A percentile compares a stretch with the other conserved stretches of the same genome.
Evolutionary conservation across 1,139 yeast genomes (phyloP).

Genomic region (Blastobotrys persicus): DNA sequence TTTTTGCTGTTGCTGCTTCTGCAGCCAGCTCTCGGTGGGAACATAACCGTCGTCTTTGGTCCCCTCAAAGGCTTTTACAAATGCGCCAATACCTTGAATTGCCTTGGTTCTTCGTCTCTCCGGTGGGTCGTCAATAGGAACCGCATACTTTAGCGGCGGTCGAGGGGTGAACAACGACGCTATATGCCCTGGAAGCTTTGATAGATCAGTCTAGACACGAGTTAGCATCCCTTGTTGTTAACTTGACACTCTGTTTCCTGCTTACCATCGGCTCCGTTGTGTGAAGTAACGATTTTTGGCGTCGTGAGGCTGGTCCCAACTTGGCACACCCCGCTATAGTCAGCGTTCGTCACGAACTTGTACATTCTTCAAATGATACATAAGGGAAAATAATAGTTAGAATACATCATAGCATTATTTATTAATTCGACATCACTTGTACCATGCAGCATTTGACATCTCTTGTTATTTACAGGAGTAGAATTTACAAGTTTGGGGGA

Average conservation of each 20-base stretch:
- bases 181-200: constrained; percentile 62
- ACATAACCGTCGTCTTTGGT: constrained; percentile 38
- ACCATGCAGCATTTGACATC: too few species aligned
- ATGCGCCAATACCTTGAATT: constrained; percentile 52
- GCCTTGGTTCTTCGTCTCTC: constrained; percentile 49
- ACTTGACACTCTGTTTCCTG: neutral
- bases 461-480: too few species aligned
- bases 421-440: too few species aligned
- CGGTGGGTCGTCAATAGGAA: constrained; percentile 56
- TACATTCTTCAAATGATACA: too few species aligned
- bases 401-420: too few species aligned
- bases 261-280: constrained; percentile 10
- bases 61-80: constrained; percentile 35
- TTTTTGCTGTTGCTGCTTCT: constrained; percentile 38
- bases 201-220: constrained; percentile 38
- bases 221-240: constrained; percentile 6
- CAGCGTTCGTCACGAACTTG: too few species aligned
- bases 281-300: neutral
- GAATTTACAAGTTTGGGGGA: constrained; percentile 59
- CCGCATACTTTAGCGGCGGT: constrained; percentile 58
- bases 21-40: constrained; percentile 41
- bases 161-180: constrained; percentile 66
- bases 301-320: neutral
- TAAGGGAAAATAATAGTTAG: too few species aligned
- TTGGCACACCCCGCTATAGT: too few species aligned